Evolutionary conservation across 106 monocot genomes (phyloP), one percentile per base, ranked within the genome.

Genomic region (Acorus calamus): DNA sequence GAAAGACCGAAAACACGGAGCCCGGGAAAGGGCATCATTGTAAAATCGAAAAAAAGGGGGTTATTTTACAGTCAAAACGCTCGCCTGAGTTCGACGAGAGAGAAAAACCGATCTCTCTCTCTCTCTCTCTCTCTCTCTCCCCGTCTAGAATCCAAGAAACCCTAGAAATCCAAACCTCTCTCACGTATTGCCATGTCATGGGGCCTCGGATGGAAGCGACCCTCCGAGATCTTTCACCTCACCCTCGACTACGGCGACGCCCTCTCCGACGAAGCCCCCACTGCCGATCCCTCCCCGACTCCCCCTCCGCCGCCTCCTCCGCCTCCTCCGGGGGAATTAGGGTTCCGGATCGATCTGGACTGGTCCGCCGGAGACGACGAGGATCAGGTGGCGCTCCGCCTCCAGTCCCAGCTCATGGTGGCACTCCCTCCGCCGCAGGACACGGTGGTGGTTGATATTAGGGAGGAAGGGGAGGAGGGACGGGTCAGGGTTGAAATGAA

Each of bases 151-250:
- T 28, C 28, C 28, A 28, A 28, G 28, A 28, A 28, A 28, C 28
- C 28, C 28, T 28, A 28, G 28, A 28, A 28, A 28, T 28, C 28
- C 28, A 28, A 28, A 28, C 28, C 28, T 28, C 28, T 28, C 28
- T 28, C 28, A 28, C 28, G 28, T 28, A 28, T 28, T 28, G 62
- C 79, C 50, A 88, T 88, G 91, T 92, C 98, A 52, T 99, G 98
- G 98, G 85, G 98, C 3, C 66, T 99, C 53, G 98, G 92, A 2
- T 99, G 98, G 98, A 99, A 99, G 75, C 88, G 92, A 42, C 55
- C 83, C 7, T 83, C 92, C 53, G 98, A 88, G 74, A 77, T 88
- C 74, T 86, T 99, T 81, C 92, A 85, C 63, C 88, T 99, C 70
- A 44, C 81, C 28, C 85, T 99, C 56, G 72, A 78, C 71, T 88